Evolutionary conservation across 805 yeast genomes (phyloP).

Genomic region (Candida stauntonica): DNA sequence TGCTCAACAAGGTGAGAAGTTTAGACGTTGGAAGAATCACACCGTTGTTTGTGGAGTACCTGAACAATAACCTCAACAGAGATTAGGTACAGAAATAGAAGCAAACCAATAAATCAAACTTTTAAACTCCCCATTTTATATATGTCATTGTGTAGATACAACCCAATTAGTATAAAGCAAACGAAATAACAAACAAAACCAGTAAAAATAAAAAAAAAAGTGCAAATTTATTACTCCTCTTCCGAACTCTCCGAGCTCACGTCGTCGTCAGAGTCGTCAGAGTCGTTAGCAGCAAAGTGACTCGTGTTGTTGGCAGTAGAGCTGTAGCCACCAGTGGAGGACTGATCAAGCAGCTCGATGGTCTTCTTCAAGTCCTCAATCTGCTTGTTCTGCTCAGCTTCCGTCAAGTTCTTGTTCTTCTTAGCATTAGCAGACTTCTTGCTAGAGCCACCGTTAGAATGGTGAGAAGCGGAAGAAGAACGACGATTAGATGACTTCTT

Average conservation of each 20-base stretch:
- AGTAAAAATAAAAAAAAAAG: not conserved
- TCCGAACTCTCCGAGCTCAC: conserved; percentile 65
- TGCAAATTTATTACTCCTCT: conserved; percentile 47
- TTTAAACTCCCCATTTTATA: not conserved
- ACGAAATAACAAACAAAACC: not conserved
- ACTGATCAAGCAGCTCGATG: conserved; percentile 61
- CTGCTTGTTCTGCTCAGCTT: conserved; percentile 62
- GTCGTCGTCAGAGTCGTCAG: conserved; percentile 47
- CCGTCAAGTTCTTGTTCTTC: conserved; percentile 54
- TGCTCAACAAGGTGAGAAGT: conserved; percentile 73
- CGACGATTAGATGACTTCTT: conserved; percentile 23
- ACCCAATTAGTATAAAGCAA: not conserved
- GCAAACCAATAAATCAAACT: not conserved
- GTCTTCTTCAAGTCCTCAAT: conserved; percentile 70
- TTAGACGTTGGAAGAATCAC: conserved; percentile 65
- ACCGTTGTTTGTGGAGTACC: conserved; percentile 72
- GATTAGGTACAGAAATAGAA: conserved; percentile 12
- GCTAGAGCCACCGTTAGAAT: conserved; percentile 1
- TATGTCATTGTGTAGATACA: not conserved
- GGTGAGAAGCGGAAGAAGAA: conserved; percentile 6
- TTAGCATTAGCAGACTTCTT: conserved; percentile 32
- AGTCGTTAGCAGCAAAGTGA: conserved; percentile 33
- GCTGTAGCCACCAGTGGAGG: conserved; percentile 14
- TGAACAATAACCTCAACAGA: conserved; percentile 48
- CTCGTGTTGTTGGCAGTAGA: conserved; percentile 28